Conservation (phyloP, 2,329 filamentous ascomycete species). For the Sphaerulina musiva region DNA sequence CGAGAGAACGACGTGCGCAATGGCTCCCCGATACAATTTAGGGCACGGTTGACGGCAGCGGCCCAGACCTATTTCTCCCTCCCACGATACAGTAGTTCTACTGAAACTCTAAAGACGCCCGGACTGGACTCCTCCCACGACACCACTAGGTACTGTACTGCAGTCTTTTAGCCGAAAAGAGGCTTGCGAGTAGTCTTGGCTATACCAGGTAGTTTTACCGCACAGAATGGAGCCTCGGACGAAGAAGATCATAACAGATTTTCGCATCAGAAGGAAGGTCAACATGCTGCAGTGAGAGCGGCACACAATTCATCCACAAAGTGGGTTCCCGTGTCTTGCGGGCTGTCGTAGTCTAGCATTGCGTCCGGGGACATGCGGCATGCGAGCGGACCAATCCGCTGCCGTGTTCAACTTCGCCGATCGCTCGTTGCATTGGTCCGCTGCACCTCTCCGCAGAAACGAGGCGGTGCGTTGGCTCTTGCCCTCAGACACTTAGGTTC, state of each 20-base stretch:
- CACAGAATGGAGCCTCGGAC: no score
- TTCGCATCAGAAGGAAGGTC: neutral
- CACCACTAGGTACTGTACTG: neutral
- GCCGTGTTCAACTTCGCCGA: slow-evolving; percentile 2
- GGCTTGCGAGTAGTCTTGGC: no score
- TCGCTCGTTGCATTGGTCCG: slow-evolving; percentile 13
- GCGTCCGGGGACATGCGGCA: neutral
- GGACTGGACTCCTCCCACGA: neutral
- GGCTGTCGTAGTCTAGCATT: neutral
- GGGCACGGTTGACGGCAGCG: slow-evolving; percentile 9
- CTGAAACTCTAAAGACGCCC: neutral
- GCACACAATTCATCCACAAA: neutral
- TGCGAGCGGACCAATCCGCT: slow-evolving; percentile 1
- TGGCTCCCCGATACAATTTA: neutral
- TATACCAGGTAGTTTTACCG: no score
- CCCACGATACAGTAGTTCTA: no score
- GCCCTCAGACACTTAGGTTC: no score
- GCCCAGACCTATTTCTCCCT: neutral
- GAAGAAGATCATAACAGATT: no score
- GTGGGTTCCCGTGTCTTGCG: neutral
- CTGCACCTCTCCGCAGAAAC: slow-evolving; percentile 13
- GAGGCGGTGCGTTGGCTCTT: slow-evolving; percentile 14
- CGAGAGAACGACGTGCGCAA: neutral
- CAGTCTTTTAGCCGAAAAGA: neutral
- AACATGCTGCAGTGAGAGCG: neutral